Conservation (phyloP, 2,329 filamentous ascomycete species). For the Neofusicoccum kwambonambiense region DNA sequence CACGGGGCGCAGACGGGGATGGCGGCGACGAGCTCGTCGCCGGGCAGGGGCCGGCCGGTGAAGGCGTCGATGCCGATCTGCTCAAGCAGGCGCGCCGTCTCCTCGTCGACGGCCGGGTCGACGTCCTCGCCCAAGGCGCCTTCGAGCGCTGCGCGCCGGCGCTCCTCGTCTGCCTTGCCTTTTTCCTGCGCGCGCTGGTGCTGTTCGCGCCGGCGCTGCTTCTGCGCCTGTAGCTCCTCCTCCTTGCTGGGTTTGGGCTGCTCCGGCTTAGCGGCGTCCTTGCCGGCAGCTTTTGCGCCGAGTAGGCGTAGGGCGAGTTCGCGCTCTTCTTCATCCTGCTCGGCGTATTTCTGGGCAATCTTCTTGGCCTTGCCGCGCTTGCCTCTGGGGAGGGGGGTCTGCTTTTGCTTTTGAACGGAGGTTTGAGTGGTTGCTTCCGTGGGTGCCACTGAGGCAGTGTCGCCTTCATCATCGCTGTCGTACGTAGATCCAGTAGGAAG, state of each 20-base stretch:
- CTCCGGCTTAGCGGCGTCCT: constrained; percentile 63
- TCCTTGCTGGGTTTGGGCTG: constrained; percentile 67
- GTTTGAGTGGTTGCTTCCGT: constrained; percentile 24
- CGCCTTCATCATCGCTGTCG: constrained; percentile 25
- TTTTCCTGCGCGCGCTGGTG: constrained; percentile 75
- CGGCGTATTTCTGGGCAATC: constrained; percentile 81
- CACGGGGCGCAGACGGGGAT: constrained; percentile 64
- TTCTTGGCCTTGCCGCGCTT: constrained; percentile 84
- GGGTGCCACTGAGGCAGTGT: constrained; percentile 29
- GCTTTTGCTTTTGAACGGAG: constrained; percentile 17
- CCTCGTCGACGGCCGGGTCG: constrained; percentile 57
- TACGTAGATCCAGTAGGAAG: constrained; percentile 17
- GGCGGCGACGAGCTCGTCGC: constrained; percentile 75
- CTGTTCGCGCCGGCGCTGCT: constrained; percentile 74
- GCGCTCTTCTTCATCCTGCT: constrained; percentile 94
- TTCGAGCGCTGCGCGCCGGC: constrained; percentile 48
- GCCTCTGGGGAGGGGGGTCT: constrained; percentile 56
- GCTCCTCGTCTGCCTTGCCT: constrained; percentile 74
- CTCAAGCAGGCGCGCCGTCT: constrained; percentile 51
- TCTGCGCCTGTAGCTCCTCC: constrained; percentile 68
- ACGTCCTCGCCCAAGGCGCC: constrained; percentile 21
- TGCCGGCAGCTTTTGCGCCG: constrained; percentile 68
- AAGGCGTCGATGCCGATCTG: constrained; percentile 65
- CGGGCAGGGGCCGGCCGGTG: constrained; percentile 72
- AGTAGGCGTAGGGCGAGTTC: constrained; percentile 79